Evolutionary conservation across 257 asterid genomes (phyloP), one percentile per base, ranked within the genome.

Genomic region (Apocynum venetum): DNA sequence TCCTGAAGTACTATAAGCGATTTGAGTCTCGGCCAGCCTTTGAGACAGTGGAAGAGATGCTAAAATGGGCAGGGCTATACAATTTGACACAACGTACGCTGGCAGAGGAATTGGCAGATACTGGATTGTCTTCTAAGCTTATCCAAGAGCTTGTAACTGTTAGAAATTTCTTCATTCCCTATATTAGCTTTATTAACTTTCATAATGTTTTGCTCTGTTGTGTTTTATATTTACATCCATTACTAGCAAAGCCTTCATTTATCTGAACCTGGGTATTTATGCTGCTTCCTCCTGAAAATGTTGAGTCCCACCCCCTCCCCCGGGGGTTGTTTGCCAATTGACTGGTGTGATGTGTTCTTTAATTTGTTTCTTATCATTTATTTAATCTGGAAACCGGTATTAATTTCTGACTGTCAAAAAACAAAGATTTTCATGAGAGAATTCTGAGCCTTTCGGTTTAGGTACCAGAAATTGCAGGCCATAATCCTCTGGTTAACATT

Each of bases 141-240:
- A 86, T 91, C 83, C 85, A 88, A 80, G 99, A 96, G 86, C 97
- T 96, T 61, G 92, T 89, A 75, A 93, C 96, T 17, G 99, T 94
- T 78, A 90, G 94, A 76, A 75, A 52, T 57, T 57, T 59, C 77
- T 60, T 76, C 55, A 51, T 55, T 41, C 81, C 75, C 73, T 69
- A 20, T 25, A 3, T 13, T 71, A 6, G 71, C 14, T 25, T 78
- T 25, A 25, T 25, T 25, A 25, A 25, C 31, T 25, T 25, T 77
- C 4, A 76, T 78, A 35, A 49, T 38, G 76, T 44, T n/a, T 73
- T n/a, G 74, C 65, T 47, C 19, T 49, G 72, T 46, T 31, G n/a
- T 35, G 41, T 31, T 13, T 72, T n/a, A 7, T 47, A 49, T 72
- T 51, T 38, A 15, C 8, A 3, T 17, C 8, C 43, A 12, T 60